These are phyloP conservation scores for Phlebopus sp. DNA, from an alignment of 1,284 basidiomycete species.

Conservation along the genomic window DNA sequence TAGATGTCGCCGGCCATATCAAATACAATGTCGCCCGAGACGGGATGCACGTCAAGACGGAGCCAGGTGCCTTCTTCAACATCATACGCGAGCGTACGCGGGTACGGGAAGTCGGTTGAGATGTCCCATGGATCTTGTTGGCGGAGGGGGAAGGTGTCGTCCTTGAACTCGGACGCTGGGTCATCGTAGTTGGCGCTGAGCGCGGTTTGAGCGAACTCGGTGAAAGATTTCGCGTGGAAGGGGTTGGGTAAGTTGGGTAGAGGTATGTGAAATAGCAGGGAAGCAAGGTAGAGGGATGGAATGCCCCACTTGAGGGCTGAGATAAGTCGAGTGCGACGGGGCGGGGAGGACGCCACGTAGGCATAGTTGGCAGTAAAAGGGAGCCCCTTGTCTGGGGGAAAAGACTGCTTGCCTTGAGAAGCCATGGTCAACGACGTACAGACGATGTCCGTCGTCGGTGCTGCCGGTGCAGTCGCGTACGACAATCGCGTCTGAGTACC, in stretches of 20 bases:
- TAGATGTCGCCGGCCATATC: slow-evolving; percentile 74
- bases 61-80: slow-evolving; percentile 73
- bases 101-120: slow-evolving; percentile 70
- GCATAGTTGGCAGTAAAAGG: slow-evolving; percentile 11
- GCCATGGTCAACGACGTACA: slow-evolving; percentile 7
- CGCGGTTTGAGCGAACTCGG: slow-evolving; percentile 3
- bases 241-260: neutral
- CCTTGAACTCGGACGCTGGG: slow-evolving; percentile 48
- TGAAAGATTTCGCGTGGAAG: neutral
- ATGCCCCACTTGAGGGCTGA: slow-evolving; percentile 19
- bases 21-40: slow-evolving; percentile 67
- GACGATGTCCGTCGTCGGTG: no score
- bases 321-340: slow-evolving; percentile 1
- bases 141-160: slow-evolving; percentile 65
- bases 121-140: slow-evolving; percentile 70
- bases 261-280: slow-evolving; percentile 14
- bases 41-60: slow-evolving; percentile 65
- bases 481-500: no score
- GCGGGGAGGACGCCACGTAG: neutral
- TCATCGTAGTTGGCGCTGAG: slow-evolving; percentile 20
- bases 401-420: slow-evolving; percentile 11
- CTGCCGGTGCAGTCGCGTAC: no score
- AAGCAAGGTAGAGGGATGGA: slow-evolving; percentile 21
- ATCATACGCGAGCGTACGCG: slow-evolving; percentile 61
- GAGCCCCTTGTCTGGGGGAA: slow-evolving; percentile 18